A percentile compares a stretch with the other conserved stretches of the same genome.
phyloP scores from a whole-genome alignment of 73 alveolate genomes.

The Paramecium tetraurelia region DNA sequence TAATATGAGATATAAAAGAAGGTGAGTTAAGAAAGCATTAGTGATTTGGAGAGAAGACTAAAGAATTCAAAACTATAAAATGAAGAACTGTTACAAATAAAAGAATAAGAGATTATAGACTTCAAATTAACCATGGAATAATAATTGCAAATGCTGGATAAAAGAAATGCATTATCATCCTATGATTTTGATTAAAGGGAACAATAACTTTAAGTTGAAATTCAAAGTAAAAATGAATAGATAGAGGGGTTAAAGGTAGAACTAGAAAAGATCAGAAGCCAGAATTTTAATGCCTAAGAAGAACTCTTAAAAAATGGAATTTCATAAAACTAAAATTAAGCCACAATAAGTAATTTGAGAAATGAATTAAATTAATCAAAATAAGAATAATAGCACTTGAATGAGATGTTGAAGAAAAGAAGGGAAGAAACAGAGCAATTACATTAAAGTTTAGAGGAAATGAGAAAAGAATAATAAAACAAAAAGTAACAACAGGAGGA shows the following conservation, averaged over 20 bases:
- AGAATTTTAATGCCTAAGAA: neutral
- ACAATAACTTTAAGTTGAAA: neutral
- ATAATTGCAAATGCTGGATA: neutral
- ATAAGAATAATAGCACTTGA: neutral
- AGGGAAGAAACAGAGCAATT: constrained; percentile 27
- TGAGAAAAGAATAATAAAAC: constrained; percentile 1
- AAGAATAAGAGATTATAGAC: constrained; percentile 15
- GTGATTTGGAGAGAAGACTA: constrained; percentile 43
- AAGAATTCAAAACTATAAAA: neutral
- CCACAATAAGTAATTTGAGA: neutral
- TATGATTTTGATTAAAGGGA: constrained; percentile 49
- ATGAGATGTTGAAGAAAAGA: constrained; percentile 13
- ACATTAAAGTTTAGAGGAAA: constrained; percentile 17
- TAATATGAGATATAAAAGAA: constrained; percentile 27
- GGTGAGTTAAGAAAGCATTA: neutral
- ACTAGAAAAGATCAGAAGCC: constrained; percentile 12
- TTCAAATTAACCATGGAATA: constrained; percentile 5
- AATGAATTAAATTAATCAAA: constrained; percentile 39
- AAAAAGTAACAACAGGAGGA: neutral
- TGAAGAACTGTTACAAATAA: neutral
- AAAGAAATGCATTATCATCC: neutral
- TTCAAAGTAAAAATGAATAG: neutral
- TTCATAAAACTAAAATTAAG: neutral
- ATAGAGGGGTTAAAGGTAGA: neutral
- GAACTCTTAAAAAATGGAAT: constrained; percentile 26